Conservation (phyloP, 768 basidiomycete species). For the Mycena filopes region DNA sequence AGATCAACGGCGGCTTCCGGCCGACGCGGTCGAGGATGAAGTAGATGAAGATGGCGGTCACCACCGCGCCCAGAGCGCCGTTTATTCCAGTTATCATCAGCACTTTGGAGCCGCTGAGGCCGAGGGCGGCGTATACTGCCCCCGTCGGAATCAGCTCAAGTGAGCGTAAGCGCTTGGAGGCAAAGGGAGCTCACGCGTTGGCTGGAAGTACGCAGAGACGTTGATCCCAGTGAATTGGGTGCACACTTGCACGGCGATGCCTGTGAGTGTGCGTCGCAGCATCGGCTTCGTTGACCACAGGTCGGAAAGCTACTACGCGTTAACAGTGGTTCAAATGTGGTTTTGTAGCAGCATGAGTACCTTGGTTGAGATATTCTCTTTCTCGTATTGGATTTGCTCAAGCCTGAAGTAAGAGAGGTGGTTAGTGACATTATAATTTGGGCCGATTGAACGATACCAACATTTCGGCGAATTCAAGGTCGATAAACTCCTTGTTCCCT, state of each 20-base stretch:
- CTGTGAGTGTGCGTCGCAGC: constrained; percentile 60
- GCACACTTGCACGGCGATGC: constrained; percentile 66
- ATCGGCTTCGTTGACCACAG: constrained; percentile 57
- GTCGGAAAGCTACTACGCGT: constrained; percentile 45
- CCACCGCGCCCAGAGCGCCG: constrained; percentile 63
- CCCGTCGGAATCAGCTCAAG: constrained; percentile 54
- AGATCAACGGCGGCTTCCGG: constrained; percentile 61
- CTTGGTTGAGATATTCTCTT: constrained; percentile 60
- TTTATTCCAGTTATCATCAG: constrained; percentile 58
- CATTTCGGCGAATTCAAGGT: constrained; percentile 63
- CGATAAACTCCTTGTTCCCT: constrained; percentile 54
- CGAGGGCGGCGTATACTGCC: constrained; percentile 62
- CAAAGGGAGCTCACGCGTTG: constrained; percentile 8
- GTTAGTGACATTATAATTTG: background rate
- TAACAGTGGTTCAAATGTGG: background rate
- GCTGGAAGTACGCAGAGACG: constrained; percentile 58
- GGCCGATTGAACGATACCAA: constrained; percentile 55
- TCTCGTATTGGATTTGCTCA: constrained; percentile 57
- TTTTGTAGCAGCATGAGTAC: background rate
- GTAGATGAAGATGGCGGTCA: constrained; percentile 46
- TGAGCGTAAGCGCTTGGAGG: background rate
- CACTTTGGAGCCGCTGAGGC: constrained; percentile 60
- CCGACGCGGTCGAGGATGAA: constrained; percentile 54
- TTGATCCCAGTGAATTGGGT: constrained; percentile 67
- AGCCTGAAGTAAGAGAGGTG: constrained; percentile 55